These are phyloP conservation scores for Thraustochytrium striatum DNA, from an alignment of 352 stramenopile genomes.

Conservation along the genomic window DNA sequence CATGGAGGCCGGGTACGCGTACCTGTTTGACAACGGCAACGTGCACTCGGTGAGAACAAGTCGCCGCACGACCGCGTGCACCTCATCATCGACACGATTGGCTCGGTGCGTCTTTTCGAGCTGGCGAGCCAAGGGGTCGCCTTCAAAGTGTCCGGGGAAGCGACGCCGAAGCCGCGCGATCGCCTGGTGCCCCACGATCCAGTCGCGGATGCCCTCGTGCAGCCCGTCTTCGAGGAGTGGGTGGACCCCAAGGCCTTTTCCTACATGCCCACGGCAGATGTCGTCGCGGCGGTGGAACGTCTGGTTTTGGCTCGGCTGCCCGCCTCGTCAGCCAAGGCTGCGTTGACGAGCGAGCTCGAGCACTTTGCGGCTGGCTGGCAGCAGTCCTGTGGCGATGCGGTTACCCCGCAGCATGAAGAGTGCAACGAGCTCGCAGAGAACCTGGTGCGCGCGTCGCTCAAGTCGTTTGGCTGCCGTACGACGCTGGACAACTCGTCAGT, in stretches of 20 bases:
- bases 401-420: too few relatives aligned
- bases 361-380: too few relatives aligned
- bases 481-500: background rate
- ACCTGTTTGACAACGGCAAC: constrained; percentile 47
- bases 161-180: background rate
- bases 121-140: background rate
- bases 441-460: background rate
- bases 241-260: background rate
- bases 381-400: too few relatives aligned
- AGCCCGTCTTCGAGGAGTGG: constrained; percentile 24
- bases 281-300: background rate
- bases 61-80: constrained; percentile 41
- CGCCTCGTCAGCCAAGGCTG: too few relatives aligned
- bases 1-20: constrained; percentile 43
- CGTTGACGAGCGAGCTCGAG: too few relatives aligned
- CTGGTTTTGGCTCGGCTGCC: background rate
- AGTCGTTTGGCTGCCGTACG: background rate
- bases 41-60: constrained; percentile 19
- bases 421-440: too few relatives aligned
- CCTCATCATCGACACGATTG: constrained; percentile 45
- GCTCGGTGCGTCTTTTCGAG: constrained; percentile 20
- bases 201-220: background rate
- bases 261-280: background rate
- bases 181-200: background rate
- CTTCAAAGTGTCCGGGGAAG: background rate